Base-by-base conservation (phyloP, 305 asterid genomes). In the Fraxinus greggii region DNA sequence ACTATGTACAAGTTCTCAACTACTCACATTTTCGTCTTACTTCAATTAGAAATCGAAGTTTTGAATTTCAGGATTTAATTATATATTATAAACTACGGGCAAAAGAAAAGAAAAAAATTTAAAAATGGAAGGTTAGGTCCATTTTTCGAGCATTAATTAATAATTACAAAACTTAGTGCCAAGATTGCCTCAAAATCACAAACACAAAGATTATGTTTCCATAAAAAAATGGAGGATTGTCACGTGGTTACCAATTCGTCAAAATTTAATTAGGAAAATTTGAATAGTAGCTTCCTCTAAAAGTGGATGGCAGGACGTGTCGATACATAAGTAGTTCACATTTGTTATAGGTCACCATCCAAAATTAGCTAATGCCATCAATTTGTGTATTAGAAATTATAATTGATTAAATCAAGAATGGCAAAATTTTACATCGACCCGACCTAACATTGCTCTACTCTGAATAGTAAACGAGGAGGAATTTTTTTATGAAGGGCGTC, bases 1-100 rank as follows among this genome's bases (percentile, higher is more conserved):
- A 82, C 89, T 65, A 83, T 77, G 72, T 76, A 75, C 81, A 88
- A 33, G 76, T 78, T 77, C 87, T 81, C 84, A 86, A 84, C 89
- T 76, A 81, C 79, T 45, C 61, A 42, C 32, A 72, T 38, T 10
- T 24, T 79, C 13, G 15, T n/a, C 73, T 28, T 24, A 65, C 73
- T 24, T 65, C 12, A 69, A 69, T 69, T 69, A 17, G 75, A 69
- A 69, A 29, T 29, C 7, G 29, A 67, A 28, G 33, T 13, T 12
- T 13, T 5, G 35, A 12, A 26, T 67, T 67, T 67, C 8, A 67
- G 74, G 23, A 2, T 67, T 67, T 38, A 67, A 28, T 28, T 28
- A 26, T 67, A 26, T 26, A 67, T 10, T 29, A 10, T 5, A 29
- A 67, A 12, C 12, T 28, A 29, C 3, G 6, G 7, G 31, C 1